A percentile compares a stretch with the other conserved stretches of the same genome.
phyloP scores from a whole-genome alignment of 2,329 filamentous ascomycete species.

The Coniochaeta pulveracea region DNA sequence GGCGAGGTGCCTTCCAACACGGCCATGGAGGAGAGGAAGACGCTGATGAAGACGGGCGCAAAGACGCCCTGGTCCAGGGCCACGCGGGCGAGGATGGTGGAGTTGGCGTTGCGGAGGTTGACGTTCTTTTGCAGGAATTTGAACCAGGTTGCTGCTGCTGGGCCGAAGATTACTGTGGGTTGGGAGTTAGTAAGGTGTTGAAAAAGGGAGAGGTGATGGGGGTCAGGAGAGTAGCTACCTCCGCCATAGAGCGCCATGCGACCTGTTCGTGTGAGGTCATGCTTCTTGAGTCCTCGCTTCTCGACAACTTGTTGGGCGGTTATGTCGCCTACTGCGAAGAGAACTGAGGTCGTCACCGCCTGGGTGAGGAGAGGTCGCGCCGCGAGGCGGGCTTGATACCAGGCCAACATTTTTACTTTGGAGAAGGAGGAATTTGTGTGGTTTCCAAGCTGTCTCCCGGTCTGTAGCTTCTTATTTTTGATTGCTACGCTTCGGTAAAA shows the following conservation, averaged over 20 bases:
- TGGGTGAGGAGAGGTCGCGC: constrained; percentile 80
- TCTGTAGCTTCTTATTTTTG: too few relatives aligned
- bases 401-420: constrained; percentile 10
- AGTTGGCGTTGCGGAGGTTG: constrained; percentile 48
- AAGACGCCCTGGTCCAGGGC: constrained; percentile 72
- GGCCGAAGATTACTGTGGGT: constrained; percentile 64
- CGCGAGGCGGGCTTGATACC: constrained; percentile 81
- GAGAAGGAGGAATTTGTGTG: too few relatives aligned
- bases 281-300: constrained; percentile 62
- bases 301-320: constrained; percentile 89
- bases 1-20: constrained; percentile 56
- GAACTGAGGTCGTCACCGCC: constrained; percentile 77
- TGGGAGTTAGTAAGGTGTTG: constrained; percentile 4
- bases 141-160: constrained; percentile 81
- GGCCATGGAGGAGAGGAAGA: constrained; percentile 79
- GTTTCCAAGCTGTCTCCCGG: too few relatives aligned
- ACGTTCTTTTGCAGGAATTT: constrained; percentile 63
- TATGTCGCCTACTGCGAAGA: constrained; percentile 86
- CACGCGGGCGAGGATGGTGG: constrained; percentile 68
- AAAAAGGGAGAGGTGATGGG: constrained; percentile 4
- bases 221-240: constrained; percentile 32
- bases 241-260: constrained; percentile 77
- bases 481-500: too few relatives aligned
- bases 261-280: constrained; percentile 60
- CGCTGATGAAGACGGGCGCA: constrained; percentile 69